Percentiles rank a stretch among this genome's conserved stretches.
phyloP scores from a whole-genome alignment of 495 filamentous ascomycete species.

The Saxispiralis lemnorum region DNA sequence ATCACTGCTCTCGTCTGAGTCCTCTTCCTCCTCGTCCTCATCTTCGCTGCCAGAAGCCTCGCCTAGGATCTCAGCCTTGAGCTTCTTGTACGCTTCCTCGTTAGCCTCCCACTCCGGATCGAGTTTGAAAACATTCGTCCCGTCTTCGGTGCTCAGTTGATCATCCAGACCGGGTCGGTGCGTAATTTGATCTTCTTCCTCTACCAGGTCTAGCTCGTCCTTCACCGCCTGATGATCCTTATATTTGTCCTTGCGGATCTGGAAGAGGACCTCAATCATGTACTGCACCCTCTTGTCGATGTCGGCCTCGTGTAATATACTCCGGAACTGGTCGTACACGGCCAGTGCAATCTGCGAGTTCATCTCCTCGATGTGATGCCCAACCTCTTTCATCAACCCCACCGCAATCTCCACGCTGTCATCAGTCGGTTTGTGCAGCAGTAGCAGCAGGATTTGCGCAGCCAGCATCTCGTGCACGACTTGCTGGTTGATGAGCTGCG shows the following conservation, averaged over 20 bases:
- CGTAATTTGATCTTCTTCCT: slow-evolving; percentile 95
- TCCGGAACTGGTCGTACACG: slow-evolving; percentile 89
- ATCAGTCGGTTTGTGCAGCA: slow-evolving; percentile 87
- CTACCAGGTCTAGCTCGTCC: slow-evolving; percentile 85
- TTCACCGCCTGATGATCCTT: slow-evolving; percentile 83
- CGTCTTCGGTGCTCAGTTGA: slow-evolving; percentile 67
- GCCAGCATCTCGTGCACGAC: slow-evolving; percentile 86
- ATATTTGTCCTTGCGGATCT: slow-evolving; percentile 88
- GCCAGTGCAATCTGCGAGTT: slow-evolving; percentile 63
- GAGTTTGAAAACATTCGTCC: slow-evolving; percentile 85
- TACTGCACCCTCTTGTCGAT: slow-evolving; percentile 95
- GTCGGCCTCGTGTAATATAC: slow-evolving; percentile 84
- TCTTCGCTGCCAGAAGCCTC: slow-evolving; percentile 64
- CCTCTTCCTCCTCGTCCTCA: slow-evolving; percentile 52
- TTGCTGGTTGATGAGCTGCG: slow-evolving; percentile 86
- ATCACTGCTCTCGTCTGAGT: slow-evolving; percentile 50
- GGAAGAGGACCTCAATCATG: slow-evolving; percentile 96
- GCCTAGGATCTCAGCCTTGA: slow-evolving; percentile 86
- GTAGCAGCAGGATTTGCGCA: slow-evolving; percentile 72
- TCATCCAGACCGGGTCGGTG: slow-evolving; percentile 56
- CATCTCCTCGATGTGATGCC: slow-evolving; percentile 89
- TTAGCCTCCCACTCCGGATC: slow-evolving; percentile 80
- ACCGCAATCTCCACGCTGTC: slow-evolving; percentile 98
- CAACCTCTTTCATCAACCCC: slow-evolving; percentile 73
- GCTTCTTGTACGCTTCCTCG: slow-evolving; percentile 71